These are phyloP conservation scores for Backusella macrospora DNA, from an alignment of 192 early-diverging fungal species.

Conservation along the genomic window DNA sequence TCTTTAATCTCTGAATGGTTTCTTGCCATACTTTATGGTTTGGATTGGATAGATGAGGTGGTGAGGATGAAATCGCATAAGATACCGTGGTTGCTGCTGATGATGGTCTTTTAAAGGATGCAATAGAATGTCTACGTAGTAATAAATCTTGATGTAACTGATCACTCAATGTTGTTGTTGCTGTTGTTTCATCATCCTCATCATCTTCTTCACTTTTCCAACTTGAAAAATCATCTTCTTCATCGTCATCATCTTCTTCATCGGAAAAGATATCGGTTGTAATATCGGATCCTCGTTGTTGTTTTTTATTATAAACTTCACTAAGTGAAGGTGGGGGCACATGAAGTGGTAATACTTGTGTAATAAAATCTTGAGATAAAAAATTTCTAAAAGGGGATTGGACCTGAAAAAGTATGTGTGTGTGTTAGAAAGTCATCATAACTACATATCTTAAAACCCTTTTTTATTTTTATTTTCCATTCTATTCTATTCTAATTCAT, in stretches of 20 bases:
- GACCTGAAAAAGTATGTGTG: constrained; percentile 5
- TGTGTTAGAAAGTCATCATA: neutral
- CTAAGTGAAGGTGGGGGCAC: constrained; percentile 42
- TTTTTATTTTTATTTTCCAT: neutral
- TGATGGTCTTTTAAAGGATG: constrained; percentile 26
- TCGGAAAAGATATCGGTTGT: neutral
- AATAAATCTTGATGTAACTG: constrained; percentile 2
- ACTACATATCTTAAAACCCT: neutral
- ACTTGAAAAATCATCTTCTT: neutral
- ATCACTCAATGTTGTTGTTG: neutral
- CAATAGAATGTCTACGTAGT: constrained; percentile 22
- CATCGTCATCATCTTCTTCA: neutral
- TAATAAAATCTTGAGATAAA: constrained; percentile 39
- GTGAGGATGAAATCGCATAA: constrained; percentile 30
- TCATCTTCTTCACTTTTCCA: constrained; percentile 27
- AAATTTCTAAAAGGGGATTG: constrained; percentile 38
- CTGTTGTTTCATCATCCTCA: neutral
- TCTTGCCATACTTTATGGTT: constrained; percentile 26
- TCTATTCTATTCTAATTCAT: neutral
- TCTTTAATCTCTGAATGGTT: constrained; percentile 24
- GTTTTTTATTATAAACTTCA: constrained; percentile 19
- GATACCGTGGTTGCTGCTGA: constrained; percentile 21
- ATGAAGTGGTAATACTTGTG: constrained; percentile 39
- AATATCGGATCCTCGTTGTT: neutral
- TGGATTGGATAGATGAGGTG: constrained; percentile 1